Base-by-base conservation (phyloP, 1,139 yeast genomes). In the Suhomyces atakaporum region DNA sequence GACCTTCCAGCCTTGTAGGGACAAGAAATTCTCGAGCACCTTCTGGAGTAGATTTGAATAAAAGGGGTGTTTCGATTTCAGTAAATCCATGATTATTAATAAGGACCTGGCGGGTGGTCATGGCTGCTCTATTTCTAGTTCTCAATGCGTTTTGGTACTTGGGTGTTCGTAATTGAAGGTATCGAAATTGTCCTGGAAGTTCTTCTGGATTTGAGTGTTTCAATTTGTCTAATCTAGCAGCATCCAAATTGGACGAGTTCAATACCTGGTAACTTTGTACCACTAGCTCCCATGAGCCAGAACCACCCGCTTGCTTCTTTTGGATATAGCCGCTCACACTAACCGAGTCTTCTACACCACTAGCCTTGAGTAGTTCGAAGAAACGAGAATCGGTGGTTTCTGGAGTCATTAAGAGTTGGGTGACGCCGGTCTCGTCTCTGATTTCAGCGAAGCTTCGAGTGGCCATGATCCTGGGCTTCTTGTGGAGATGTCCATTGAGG, bases 11-110 rank as follows among this genome's bases (percentile, higher is more conserved):
- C 45, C 97, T 73, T 0, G 97, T 88, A 0, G 98, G 98, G 0
- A 92, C 97, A 36, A 94, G 62, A 54, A 92, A 92, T 60, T 92
- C 99, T 27, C 95, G 71, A 2, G 99, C 98, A 8, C 99, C 99
- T 61, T 92, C 99, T 0, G 98, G 98, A 0, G 98, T 92, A 1
- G 96, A 86, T 56, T 92, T 90, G 69, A 92, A 92, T 20, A 92
- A 63, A 10, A 90, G 59, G 0, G 99, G 99, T 0, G 99, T 92
- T 55, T 92, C 98, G 27, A 94, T 75, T 53, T 92, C 98, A 0
- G 77, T 75, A 58, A 92, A 92, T 8, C 66, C 67, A 33, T 70
- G 73, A 11, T 60, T 57, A 4, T 63, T 55, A 3, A 54, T 46
- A 22, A 92, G 66, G 0, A 65, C 62, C 0, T 63, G 49, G 31